Evolutionary conservation across 257 asterid genomes (phyloP).

Genomic region (Penstemon barbatus): DNA sequence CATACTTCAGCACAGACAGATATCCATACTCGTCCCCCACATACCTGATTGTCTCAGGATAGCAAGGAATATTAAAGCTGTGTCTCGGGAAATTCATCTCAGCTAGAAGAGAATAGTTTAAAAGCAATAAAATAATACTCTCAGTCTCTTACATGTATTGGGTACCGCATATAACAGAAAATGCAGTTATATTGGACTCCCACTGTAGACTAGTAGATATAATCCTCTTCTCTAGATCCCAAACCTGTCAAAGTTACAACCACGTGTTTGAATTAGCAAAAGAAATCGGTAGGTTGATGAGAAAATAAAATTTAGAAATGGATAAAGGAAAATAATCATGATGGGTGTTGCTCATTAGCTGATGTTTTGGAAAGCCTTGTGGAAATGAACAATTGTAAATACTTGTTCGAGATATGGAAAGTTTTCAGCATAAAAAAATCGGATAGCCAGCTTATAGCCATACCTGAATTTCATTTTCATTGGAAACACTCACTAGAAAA

Average conservation of each 20-base stretch:
- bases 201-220: slow-evolving; percentile 65
- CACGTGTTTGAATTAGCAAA: slow-evolving; percentile 16
- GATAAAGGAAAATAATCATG: slow-evolving; percentile 11
- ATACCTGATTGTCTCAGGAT: slow-evolving; percentile 53
- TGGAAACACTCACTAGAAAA: slow-evolving; percentile 77
- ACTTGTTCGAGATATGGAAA: slow-evolving; percentile 13
- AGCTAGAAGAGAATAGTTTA: slow-evolving; percentile 14
- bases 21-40: slow-evolving; percentile 93
- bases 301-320: slow-evolving; percentile 5
- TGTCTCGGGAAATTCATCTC: slow-evolving; percentile 25
- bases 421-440: slow-evolving; percentile 15
- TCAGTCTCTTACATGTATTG: slow-evolving; percentile 74
- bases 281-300: background rate
- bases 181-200: slow-evolving; percentile 95
- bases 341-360: slow-evolving; percentile 18
- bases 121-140: slow-evolving; percentile 12
- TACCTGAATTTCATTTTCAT: slow-evolving; percentile 94
- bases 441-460: slow-evolving; percentile 11
- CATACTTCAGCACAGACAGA: slow-evolving; percentile 78
- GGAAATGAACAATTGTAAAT: slow-evolving; percentile 12
- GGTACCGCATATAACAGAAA: slow-evolving; percentile 71
- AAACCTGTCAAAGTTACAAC: slow-evolving; percentile 55
- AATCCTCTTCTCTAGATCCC: slow-evolving; percentile 88
- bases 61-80: slow-evolving; percentile 26
- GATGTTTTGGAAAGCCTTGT: slow-evolving; percentile 26